phyloP scores from a whole-genome alignment of 2,329 filamentous ascomycete species.

The Rutstroemia sp. region DNA sequence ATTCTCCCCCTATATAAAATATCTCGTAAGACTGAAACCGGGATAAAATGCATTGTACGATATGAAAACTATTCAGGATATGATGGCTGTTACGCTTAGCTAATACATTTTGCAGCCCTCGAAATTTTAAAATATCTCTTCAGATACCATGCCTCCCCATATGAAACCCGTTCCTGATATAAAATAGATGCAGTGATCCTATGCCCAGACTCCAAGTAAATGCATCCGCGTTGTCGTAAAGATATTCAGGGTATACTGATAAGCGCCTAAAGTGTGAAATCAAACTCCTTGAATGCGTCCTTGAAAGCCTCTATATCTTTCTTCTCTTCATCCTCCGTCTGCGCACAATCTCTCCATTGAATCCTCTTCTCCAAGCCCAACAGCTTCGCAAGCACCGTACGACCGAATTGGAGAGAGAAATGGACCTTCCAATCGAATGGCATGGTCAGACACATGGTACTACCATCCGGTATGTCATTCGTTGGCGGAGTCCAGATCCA shows the following conservation, averaged over 20 bases:
- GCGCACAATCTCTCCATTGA: conserved; percentile 78
- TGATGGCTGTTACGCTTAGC: too few relatives aligned
- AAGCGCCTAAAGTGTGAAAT: conserved; percentile 49
- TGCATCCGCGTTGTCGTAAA: neutral
- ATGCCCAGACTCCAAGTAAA: neutral
- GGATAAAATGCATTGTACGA: too few relatives aligned
- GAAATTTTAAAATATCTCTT: too few relatives aligned
- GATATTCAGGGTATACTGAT: neutral
- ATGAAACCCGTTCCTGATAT: too few relatives aligned
- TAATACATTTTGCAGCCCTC: too few relatives aligned
- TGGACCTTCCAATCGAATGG: conserved; percentile 62
- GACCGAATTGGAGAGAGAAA: conserved; percentile 87
- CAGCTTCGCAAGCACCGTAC: conserved; percentile 81
- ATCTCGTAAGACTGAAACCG: too few relatives aligned
- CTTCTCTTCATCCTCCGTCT: conserved; percentile 70
- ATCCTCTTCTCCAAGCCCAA: conserved; percentile 70
- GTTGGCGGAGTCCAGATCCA: conserved; percentile 62
- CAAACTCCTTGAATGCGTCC: conserved; percentile 73
- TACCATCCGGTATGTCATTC: conserved; percentile 35
- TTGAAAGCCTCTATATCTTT: conserved; percentile 74
- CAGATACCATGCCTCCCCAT: too few relatives aligned
- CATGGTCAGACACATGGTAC: conserved; percentile 65
- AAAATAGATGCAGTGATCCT: neutral
- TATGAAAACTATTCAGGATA: too few relatives aligned
- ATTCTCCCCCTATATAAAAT: too few relatives aligned